phyloP scores from a whole-genome alignment of 208 protist species.

The Endotrypanum monterogeii region DNA sequence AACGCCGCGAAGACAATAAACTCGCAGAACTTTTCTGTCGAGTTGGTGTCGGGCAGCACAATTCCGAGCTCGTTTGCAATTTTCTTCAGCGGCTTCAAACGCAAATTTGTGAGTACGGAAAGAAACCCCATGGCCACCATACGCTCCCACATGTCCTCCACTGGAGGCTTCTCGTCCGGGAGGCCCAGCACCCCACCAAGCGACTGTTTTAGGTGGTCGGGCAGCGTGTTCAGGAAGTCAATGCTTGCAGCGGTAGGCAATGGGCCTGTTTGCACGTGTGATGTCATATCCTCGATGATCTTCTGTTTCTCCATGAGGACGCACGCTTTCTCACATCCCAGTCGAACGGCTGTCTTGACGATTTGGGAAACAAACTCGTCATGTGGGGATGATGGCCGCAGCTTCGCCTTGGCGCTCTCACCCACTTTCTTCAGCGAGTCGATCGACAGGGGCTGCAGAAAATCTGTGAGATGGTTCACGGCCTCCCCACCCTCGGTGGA shows the following conservation, averaged over 20 bases:
- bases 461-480: slow-evolving; percentile 77
- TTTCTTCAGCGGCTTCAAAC: slow-evolving; percentile 88
- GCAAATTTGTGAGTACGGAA: slow-evolving; percentile 87
- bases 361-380: slow-evolving; percentile 86
- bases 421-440: slow-evolving; percentile 91
- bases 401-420: slow-evolving; percentile 89
- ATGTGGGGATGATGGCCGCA: slow-evolving; percentile 70
- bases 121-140: slow-evolving; percentile 92
- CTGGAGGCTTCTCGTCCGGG: slow-evolving; percentile 71
- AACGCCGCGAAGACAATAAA: slow-evolving; percentile 88
- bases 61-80: slow-evolving; percentile 80
- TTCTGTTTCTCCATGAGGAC: slow-evolving; percentile 91
- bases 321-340: slow-evolving; percentile 89
- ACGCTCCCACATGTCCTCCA: slow-evolving; percentile 90
- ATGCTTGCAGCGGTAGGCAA: slow-evolving; percentile 79
- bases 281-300: slow-evolving; percentile 86
- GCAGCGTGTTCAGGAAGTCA: slow-evolving; percentile 86
- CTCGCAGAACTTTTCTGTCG: slow-evolving; percentile 91
- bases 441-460: slow-evolving; percentile 81
- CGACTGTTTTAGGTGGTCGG: slow-evolving; percentile 70
- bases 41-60: slow-evolving; percentile 76
- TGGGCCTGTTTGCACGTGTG: slow-evolving; percentile 74
- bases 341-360: slow-evolving; percentile 80
- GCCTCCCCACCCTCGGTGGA: slow-evolving; percentile 66
- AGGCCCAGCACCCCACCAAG: slow-evolving; percentile 79